Conservation (phyloP, 768 basidiomycete species). For the Mycena albidolilacea region DNA sequence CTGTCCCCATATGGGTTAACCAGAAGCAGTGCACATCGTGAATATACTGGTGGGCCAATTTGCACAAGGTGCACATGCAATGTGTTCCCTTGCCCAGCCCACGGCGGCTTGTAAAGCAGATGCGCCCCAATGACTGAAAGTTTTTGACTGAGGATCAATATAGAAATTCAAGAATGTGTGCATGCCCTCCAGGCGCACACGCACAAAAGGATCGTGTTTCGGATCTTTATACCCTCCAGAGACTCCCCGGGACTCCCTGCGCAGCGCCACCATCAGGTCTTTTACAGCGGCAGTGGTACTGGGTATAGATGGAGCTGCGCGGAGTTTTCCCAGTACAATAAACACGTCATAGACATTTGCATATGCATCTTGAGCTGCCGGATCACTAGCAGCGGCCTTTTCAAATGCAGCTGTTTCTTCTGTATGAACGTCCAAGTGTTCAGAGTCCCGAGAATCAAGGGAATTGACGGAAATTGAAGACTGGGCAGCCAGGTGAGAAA, state of each 20-base stretch:
- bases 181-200: background rate
- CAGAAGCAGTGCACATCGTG: no score
- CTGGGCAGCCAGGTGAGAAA: background rate
- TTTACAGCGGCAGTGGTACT: background rate
- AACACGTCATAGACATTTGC: background rate
- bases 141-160: background rate
- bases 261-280: background rate
- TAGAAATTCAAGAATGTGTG: background rate
- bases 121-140: background rate
- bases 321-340: background rate
- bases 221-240: slow-evolving; percentile 21
- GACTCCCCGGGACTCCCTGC: background rate
- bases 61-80: background rate
- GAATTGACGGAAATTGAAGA: background rate
- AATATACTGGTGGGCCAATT: no score
- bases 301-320: slow-evolving; percentile 1
- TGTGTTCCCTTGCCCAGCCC: background rate
- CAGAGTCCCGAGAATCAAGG: background rate
- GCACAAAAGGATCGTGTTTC: background rate
- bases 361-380: background rate
- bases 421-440: background rate
- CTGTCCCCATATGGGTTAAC: no score
- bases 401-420: background rate
- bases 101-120: background rate
- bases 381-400: background rate